Evolutionary conservation across 2,329 filamentous ascomycete genomes (phyloP).

Genomic region (Aquanectria penicillioides): DNA sequence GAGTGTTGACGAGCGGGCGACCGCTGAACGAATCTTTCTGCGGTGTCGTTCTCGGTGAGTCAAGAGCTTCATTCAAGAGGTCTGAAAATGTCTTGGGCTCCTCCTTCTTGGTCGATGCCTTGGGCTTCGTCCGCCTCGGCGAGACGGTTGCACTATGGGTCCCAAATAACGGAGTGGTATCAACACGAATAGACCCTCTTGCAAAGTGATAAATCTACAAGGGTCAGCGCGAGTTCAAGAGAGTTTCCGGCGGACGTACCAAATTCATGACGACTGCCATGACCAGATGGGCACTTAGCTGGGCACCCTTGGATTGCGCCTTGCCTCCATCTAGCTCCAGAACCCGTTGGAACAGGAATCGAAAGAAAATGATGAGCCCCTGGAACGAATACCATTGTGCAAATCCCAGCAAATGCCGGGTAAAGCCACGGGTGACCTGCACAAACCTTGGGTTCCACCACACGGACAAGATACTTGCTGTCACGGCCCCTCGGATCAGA

Average conservation of each 20-base stretch:
- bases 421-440: constrained; percentile 68
- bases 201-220: constrained; percentile 57
- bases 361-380: constrained; percentile 64
- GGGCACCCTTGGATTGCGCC: constrained; percentile 51
- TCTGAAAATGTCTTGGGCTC: constrained; percentile 57
- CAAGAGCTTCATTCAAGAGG: constrained; percentile 46
- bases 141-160: constrained; percentile 35
- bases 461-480: constrained; percentile 60
- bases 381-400: constrained; percentile 75
- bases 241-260: constrained; percentile 52
- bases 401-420: constrained; percentile 68
- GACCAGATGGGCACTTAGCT: constrained; percentile 63
- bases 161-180: constrained; percentile 65
- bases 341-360: constrained; percentile 60
- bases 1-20: constrained; percentile 28
- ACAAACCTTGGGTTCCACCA: constrained; percentile 78
- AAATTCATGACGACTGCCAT: constrained; percentile 63
- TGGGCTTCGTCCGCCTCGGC: constrained; percentile 36
- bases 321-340: constrained; percentile 52
- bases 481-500: constrained; percentile 59
- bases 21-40: constrained; percentile 24
- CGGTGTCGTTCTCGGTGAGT: constrained; percentile 32
- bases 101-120: constrained; percentile 35
- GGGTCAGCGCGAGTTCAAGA: constrained; percentile 32
- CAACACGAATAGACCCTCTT: constrained; percentile 60